phyloP scores from a whole-genome alignment of 352 stramenopile genomes.

The Achlya hypogyna region DNA sequence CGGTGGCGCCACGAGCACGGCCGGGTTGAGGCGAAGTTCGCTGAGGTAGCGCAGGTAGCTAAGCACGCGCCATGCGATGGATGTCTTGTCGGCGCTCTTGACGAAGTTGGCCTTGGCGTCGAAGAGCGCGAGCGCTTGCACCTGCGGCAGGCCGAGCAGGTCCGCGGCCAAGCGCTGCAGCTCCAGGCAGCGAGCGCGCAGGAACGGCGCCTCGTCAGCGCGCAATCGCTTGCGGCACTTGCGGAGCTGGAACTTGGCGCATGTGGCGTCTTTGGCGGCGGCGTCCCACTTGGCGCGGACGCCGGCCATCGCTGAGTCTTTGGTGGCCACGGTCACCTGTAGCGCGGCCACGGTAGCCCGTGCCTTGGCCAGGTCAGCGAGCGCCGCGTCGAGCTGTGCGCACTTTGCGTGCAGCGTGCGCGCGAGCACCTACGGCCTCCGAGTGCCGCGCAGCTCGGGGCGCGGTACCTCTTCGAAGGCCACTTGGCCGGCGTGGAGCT shows the following conservation, averaged over 20 bases:
- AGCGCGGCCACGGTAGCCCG: neutral
- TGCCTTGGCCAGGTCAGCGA: neutral
- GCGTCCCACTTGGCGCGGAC: conserved; percentile 12
- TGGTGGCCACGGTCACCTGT: neutral
- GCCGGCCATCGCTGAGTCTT: neutral
- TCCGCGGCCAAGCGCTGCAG: conserved; percentile 12
- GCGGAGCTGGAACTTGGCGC: conserved; percentile 4
- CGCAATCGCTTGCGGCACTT: conserved; percentile 14
- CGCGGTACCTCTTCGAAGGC: conserved; percentile 36
- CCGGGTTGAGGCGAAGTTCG: neutral
- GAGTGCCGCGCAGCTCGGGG: too few species aligned
- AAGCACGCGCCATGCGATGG: conserved; percentile 8
- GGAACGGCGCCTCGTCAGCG: neutral
- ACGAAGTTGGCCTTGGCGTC: conserved; percentile 15
- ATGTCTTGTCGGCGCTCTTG: conserved; percentile 3
- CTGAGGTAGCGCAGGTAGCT: neutral
- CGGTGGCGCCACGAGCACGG: neutral
- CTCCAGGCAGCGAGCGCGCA: neutral
- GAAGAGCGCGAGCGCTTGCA: neutral
- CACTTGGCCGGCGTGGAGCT: conserved; percentile 48
- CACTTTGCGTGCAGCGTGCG: conserved; percentile 15
- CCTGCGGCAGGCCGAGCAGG: neutral
- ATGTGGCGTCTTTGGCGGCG: conserved; percentile 11
- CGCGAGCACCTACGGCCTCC: neutral
- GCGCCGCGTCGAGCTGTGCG: neutral